Evolutionary conservation across 2,329 filamentous ascomycete genomes (phyloP).

Genomic region (Thielaviopsis euricoi): DNA sequence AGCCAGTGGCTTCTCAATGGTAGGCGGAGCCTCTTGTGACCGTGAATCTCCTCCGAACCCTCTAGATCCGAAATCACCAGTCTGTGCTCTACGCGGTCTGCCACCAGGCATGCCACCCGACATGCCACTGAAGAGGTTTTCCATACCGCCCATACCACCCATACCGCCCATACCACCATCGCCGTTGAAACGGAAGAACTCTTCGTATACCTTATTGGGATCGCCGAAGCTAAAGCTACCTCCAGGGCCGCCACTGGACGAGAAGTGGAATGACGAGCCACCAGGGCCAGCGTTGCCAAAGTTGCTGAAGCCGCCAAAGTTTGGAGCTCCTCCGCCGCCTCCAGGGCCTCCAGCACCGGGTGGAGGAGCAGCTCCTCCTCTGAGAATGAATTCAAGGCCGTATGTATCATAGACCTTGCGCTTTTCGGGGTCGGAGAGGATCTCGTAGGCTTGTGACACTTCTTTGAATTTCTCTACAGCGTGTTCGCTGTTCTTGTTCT

Average conservation of each 20-base stretch:
- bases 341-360: conserved; percentile 36
- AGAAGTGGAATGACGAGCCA: conserved; percentile 15
- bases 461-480: conserved; percentile 96
- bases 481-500: conserved; percentile 81
- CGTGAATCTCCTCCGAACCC: conserved; percentile 23
- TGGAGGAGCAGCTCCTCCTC: conserved; percentile 55
- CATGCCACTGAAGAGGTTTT: conserved; percentile 20
- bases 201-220: conserved; percentile 68
- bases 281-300: conserved; percentile 31
- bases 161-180: conserved; percentile 18
- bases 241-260: conserved; percentile 28
- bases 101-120: conserved; percentile 1
- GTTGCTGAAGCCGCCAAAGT: conserved; percentile 37
- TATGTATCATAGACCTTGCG: conserved; percentile 89
- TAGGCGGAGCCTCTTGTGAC: conserved; percentile 66
- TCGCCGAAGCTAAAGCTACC: conserved; percentile 68
- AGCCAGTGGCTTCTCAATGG: conserved; percentile 60
- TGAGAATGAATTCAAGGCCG: conserved; percentile 81
- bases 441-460: conserved; percentile 93
- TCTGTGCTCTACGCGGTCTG: neutral
- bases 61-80: neutral
- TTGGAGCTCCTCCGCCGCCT: conserved; percentile 30
- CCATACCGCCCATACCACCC: conserved; percentile 25
- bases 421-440: conserved; percentile 92
- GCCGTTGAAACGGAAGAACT: conserved; percentile 50